A percentile compares a stretch with the other conserved stretches of the same genome.
Conservation (phyloP, 2,329 filamentous ascomycete species). For the Cladosporium phlei region DNA sequence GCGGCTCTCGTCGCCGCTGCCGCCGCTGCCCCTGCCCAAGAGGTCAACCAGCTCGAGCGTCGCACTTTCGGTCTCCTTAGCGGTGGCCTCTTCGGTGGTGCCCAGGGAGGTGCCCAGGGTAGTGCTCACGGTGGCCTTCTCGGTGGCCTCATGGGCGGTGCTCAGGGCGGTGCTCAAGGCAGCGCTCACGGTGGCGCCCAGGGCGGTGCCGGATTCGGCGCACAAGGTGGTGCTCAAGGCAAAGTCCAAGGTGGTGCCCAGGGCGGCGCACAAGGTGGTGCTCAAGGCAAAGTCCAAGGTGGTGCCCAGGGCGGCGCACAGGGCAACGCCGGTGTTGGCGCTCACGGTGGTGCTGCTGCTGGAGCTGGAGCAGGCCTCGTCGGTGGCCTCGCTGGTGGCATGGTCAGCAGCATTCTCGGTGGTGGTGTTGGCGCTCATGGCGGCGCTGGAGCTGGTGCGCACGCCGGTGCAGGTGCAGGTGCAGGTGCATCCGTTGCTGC, state of each 20-base stretch:
- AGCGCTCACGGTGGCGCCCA: neutral
- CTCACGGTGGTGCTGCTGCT: neutral
- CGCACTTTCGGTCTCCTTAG: constrained; percentile 9
- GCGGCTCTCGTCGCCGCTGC: constrained; percentile 8
- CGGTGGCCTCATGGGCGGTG: neutral
- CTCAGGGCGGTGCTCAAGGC: neutral
- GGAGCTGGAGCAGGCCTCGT: neutral
- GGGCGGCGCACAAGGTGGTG: neutral
- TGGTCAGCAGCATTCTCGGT: constrained; percentile 1
- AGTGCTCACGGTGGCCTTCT: neutral
- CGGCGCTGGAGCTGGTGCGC: neutral
- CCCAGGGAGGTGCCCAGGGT: neutral
- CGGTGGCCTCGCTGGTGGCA: neutral
- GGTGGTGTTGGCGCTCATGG: constrained; percentile 1
- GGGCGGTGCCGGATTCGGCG: neutral
- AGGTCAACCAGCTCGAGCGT: constrained; percentile 1
- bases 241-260: neutral
- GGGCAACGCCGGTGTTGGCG: neutral
- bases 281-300: too few relatives aligned
- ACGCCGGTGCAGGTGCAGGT: neutral
- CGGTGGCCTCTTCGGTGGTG: constrained; percentile 1
- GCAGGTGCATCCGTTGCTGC: neutral
- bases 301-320: neutral
- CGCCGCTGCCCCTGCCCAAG: constrained; percentile 2
- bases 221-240: neutral